Evolutionary conservation across 2,329 filamentous ascomycete species (phyloP), one percentile per base, ranked within the genome.

Genomic region (Remersonia thermophila): DNA sequence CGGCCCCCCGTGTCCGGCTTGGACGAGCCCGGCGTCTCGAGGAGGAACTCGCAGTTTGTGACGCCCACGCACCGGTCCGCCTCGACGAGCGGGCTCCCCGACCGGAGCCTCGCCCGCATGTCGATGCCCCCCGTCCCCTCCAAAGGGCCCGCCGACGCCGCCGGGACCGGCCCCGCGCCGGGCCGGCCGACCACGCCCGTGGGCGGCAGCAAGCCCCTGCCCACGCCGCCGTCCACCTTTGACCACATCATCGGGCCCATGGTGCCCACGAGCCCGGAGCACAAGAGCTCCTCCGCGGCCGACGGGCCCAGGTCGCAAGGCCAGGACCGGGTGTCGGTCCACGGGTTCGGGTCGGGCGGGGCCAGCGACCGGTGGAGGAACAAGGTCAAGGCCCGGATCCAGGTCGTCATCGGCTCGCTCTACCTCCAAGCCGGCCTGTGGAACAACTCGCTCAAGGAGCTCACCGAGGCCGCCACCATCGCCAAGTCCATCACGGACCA

Each of bases 401-500:
- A 76, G 15, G 78, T 95, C 38, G 72, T 93, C 7, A 69, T 93
- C 47, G 89, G 84, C 1, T 85, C 82, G 12, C 66, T 95, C 46
- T 93, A 89, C 55, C 72, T 98, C 47, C 82, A 87, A 57, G 82
- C 85, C 36, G 91, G 91, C 17, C 76, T 86, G 43, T 95, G 91
- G 86, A 73, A 69, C 32, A 87, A 96, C 59, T 87, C 89, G 7
- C 58, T 96, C 31, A 81, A 76, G 54, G 84, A 93, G 53, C 71
- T 95, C 15, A 67, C 76, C 8, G 89, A 95, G 41, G 84, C 81
- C 36, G 86, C 83, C 2, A 72, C 73, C 8, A 75, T 80, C 47
- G 80, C 85, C 12, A 80, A 84, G 49, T 77, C 76, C 27, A 72
- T 83, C 40, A 87, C 85, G 49, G 91, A 98, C 58, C 84, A 94